phyloP scores from a whole-genome alignment of 805 yeast genomes.

The Schwanniomyces vanrijiae region DNA sequence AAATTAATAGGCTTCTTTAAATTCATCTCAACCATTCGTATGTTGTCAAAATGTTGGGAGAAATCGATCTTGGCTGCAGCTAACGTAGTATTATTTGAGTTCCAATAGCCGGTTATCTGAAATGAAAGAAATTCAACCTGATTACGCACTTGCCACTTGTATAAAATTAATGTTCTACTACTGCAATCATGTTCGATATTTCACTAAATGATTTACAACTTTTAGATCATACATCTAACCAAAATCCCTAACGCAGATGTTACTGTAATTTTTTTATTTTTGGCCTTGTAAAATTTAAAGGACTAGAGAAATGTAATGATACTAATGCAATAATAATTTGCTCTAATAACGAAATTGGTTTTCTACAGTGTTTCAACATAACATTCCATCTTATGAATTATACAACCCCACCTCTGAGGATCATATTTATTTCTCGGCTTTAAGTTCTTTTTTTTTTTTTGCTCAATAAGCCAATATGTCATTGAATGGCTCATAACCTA shows the following conservation, averaged over 20 bases:
- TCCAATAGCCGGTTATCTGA: neutral
- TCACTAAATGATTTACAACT: too few relatives aligned
- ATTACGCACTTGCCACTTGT: neutral
- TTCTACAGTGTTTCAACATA: too few relatives aligned
- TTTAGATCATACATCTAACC: too few relatives aligned
- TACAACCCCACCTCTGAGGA: neutral
- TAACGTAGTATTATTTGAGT: too few relatives aligned
- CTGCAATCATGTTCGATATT: neutral
- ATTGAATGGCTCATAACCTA: neutral
- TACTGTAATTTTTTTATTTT: too few relatives aligned
- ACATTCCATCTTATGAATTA: neutral
- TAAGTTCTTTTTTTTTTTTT: too few relatives aligned
- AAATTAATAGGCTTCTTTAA: neutral
- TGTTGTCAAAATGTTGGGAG: neutral
- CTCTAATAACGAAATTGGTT: too few relatives aligned
- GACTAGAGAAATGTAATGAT: too few relatives aligned
- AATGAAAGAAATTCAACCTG: neutral
- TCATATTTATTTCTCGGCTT: neutral
- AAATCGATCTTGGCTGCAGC: too few relatives aligned
- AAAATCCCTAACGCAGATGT: too few relatives aligned
- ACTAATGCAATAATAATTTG: too few relatives aligned
- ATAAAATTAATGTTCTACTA: neutral
- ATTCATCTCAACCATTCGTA: neutral
- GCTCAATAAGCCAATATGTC: neutral
- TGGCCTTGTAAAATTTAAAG: too few relatives aligned